Evolutionary conservation across 2,329 filamentous ascomycete species (phyloP).

Genomic region (Drechslerella coelobrocha): DNA sequence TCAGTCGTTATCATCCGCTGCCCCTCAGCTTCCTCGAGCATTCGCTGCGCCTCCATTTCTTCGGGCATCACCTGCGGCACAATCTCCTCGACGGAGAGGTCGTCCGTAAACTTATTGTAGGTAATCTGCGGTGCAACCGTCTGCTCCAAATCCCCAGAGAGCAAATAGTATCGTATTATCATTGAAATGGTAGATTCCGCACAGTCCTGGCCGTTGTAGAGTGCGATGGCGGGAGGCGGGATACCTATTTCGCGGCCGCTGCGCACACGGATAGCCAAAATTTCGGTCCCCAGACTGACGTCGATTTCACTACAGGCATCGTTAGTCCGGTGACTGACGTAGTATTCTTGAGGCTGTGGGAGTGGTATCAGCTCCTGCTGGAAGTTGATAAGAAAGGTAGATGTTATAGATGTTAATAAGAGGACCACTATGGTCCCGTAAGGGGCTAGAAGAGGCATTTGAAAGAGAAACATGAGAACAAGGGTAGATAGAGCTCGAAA

Average conservation of each 20-base stretch:
- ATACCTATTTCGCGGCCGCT: slow-evolving; percentile 5
- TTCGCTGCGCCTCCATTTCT: too few species aligned
- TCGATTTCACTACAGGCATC: slow-evolving; percentile 7
- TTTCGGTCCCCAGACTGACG: not conserved
- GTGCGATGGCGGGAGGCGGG: slow-evolving; percentile 24
- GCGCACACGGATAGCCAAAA: slow-evolving; percentile 10
- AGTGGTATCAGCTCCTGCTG: not conserved
- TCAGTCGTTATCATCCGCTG: not conserved
- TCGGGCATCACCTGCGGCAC: too few species aligned
- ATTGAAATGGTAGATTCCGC: not conserved
- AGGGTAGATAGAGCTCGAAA: too few species aligned
- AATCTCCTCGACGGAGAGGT: not conserved
- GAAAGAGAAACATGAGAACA: too few species aligned
- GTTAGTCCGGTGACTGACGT: not conserved
- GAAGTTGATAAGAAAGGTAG: not conserved
- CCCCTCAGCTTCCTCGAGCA: too few species aligned
- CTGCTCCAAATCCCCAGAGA: slow-evolving; percentile 20
- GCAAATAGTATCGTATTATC: slow-evolving; percentile 11
- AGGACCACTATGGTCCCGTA: too few species aligned
- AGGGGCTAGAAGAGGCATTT: too few species aligned
- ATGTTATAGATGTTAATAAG: not conserved
- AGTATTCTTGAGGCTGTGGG: slow-evolving; percentile 2
- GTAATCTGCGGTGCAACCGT: not conserved
- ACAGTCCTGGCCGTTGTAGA: slow-evolving; percentile 19
- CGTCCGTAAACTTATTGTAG: not conserved